phyloP scores from a whole-genome alignment of 345 rosid genomes.

The Aquilaria sinensis region DNA sequence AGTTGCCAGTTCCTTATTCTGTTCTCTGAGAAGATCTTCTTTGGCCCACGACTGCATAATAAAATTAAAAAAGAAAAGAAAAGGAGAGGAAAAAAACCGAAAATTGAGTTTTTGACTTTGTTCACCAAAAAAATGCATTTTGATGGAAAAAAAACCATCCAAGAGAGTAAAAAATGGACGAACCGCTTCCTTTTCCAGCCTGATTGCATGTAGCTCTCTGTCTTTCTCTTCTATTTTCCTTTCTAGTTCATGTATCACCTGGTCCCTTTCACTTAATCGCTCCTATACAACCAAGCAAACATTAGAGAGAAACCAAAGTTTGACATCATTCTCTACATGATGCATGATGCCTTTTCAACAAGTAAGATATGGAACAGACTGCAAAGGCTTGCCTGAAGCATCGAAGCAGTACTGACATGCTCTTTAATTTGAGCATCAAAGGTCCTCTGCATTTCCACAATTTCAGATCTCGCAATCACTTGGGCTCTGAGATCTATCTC shows the following conservation, averaged over 20 bases:
- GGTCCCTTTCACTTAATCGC: slow-evolving; percentile 66
- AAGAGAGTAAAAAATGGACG: slow-evolving; percentile 16
- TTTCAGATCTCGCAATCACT: slow-evolving; percentile 56
- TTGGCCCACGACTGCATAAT: slow-evolving; percentile 87
- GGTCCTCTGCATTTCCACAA: slow-evolving; percentile 50
- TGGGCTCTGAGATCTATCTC: slow-evolving; percentile 87
- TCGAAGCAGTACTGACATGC: slow-evolving; percentile 54
- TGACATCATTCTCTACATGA: background rate
- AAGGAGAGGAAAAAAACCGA: background rate
- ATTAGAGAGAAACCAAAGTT: background rate
- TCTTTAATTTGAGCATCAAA: slow-evolving; percentile 58
- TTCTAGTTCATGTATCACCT: slow-evolving; percentile 54
- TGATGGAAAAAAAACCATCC: background rate
- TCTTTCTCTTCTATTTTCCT: slow-evolving; percentile 84
- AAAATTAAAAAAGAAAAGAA: slow-evolving; percentile 6
- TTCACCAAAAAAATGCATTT: background rate
- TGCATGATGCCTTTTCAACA: background rate
- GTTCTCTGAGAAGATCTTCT: slow-evolving; percentile 87
- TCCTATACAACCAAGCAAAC: slow-evolving; percentile 40
- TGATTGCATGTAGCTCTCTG: slow-evolving; percentile 77
- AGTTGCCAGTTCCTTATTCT: slow-evolving; percentile 78
- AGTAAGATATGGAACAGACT: background rate
- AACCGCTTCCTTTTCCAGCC: slow-evolving; percentile 86
- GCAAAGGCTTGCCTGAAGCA: slow-evolving; percentile 55
- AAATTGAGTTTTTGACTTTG: background rate